Evolutionary conservation across 495 filamentous ascomycete genomes (phyloP).

Genomic region (Trypethelium eluteriae): DNA sequence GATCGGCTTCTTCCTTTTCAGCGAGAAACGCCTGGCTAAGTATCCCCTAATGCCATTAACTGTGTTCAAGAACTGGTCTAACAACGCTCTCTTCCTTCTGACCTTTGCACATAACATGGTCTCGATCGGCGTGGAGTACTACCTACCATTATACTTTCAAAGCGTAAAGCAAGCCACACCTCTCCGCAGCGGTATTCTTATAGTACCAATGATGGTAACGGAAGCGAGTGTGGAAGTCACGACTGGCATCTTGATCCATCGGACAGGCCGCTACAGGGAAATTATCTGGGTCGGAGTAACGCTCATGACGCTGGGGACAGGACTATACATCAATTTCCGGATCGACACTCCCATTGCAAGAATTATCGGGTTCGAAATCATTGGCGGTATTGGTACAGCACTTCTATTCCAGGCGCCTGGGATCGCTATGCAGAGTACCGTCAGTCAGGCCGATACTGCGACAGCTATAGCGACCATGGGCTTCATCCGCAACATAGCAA

Average conservation of each 20-base stretch:
- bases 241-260: conserved; percentile 50
- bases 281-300: conserved; percentile 45
- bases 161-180: conserved; percentile 45
- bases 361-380: conserved; percentile 36
- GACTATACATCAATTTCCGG: conserved; percentile 45
- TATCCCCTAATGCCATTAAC: conserved; percentile 36
- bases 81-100: conserved; percentile 36
- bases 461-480: conserved; percentile 32
- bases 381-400: conserved; percentile 32
- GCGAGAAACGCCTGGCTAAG: conserved; percentile 30
- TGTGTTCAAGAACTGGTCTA: conserved; percentile 30
- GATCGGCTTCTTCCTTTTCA: conserved; percentile 31
- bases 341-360: conserved; percentile 36
- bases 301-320: conserved; percentile 45
- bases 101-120: conserved; percentile 45
- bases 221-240: conserved; percentile 45
- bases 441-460: conserved; percentile 30
- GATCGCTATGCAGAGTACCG: conserved; percentile 32
- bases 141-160: conserved; percentile 54
- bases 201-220: conserved; percentile 47
- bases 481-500: conserved; percentile 30
- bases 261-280: conserved; percentile 53
- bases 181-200: conserved; percentile 45
- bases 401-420: conserved; percentile 33
- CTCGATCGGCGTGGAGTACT: conserved; percentile 50